Evolutionary conservation across 176 grass and related monocot genomes (phyloP).

Genomic region (Raddia distichophylla): DNA sequence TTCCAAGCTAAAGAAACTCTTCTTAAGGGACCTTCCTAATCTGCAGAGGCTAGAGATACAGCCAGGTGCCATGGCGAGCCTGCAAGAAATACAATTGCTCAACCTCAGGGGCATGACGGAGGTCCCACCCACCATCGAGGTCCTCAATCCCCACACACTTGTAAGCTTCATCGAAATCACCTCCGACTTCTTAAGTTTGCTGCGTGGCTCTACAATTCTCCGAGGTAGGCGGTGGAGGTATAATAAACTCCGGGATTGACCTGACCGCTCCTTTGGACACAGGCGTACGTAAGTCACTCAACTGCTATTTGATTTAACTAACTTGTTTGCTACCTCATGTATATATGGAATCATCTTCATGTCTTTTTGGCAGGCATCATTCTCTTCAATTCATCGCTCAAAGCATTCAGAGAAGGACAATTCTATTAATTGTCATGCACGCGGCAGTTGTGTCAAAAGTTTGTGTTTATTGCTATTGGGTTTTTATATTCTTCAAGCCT

Average conservation of each 20-base stretch:
- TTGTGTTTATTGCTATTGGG: too few species aligned
- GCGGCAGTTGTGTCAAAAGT: too few species aligned
- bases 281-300: neutral
- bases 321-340: too few species aligned
- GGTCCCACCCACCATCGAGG: slow-evolving; percentile 34
- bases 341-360: too few species aligned
- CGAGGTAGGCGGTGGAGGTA: neutral
- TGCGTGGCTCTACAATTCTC: neutral
- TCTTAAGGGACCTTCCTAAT: slow-evolving; percentile 5
- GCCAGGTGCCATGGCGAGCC: neutral
- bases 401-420: too few species aligned
- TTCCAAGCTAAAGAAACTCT: slow-evolving; percentile 24
- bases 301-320: neutral
- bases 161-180: slow-evolving; percentile 21
- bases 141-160: neutral
- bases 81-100: slow-evolving; percentile 8
- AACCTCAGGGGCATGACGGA: slow-evolving; percentile 14
- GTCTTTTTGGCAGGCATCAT: too few species aligned
- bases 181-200: neutral
- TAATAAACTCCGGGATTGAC: neutral
- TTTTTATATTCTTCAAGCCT: too few species aligned
- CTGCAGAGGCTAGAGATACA: slow-evolving; percentile 36
- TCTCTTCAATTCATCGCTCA: too few species aligned
- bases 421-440: too few species aligned
- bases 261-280: neutral